These are phyloP conservation scores for Kluyveromyces starmeri DNA, from an alignment of 805 yeast genomes.

Conservation along the genomic window DNA sequence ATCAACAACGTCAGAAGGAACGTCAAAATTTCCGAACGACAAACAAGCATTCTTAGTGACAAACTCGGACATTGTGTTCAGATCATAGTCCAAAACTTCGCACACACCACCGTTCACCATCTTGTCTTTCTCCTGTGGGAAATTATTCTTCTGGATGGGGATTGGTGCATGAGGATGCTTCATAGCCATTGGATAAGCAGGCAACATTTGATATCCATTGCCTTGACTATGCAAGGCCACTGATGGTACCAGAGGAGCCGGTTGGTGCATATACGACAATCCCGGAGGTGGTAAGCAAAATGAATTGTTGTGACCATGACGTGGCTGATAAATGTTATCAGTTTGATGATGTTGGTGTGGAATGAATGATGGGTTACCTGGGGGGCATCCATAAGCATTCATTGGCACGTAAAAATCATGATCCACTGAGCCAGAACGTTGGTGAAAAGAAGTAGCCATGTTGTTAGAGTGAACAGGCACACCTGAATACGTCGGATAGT, in stretches of 20 bases:
- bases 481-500: constrained; percentile 8
- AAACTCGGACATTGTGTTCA: constrained; percentile 71
- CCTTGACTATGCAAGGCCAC: not conserved
- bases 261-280: constrained; percentile 10
- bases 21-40: constrained; percentile 44
- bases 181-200: constrained; percentile 3
- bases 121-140: constrained; percentile 8
- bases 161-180: constrained; percentile 8
- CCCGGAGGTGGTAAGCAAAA: constrained; percentile 20
- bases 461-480: not conserved
- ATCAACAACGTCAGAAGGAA: constrained; percentile 20
- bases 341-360: constrained; percentile 6
- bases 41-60: constrained; percentile 66
- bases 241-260: not conserved
- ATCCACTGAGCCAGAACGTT: not conserved
- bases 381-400: constrained; percentile 1
- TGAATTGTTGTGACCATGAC: constrained; percentile 9
- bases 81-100: constrained; percentile 69
- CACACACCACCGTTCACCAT: constrained; percentile 61
- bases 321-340: not conserved
- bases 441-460: constrained; percentile 1
- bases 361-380: not conserved
- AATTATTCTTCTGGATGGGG: constrained; percentile 10
- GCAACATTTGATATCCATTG: not conserved
- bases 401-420: not conserved